phyloP scores from a whole-genome alignment of 306 rosid species.

The Carpinus fangiana region DNA sequence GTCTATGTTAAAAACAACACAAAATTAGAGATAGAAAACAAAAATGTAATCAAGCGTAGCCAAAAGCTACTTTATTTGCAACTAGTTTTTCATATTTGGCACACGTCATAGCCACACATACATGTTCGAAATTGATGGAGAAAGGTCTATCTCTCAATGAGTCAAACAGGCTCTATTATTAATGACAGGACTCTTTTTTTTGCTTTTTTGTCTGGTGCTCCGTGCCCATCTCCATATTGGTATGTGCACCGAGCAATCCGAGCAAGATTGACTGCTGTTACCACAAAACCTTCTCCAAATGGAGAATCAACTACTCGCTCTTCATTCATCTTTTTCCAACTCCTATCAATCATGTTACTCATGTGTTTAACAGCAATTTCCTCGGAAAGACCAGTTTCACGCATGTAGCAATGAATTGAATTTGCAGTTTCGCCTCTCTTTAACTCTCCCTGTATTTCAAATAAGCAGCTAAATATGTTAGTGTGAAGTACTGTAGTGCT shows the following conservation, averaged over 20 bases:
- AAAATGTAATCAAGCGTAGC: no score
- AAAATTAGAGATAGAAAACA: no score
- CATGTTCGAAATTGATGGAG: background rate
- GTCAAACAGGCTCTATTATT: constrained; percentile 46
- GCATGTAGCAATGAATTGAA: constrained; percentile 43
- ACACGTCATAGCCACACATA: no score
- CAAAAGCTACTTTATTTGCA: no score
- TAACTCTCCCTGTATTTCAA: constrained; percentile 42
- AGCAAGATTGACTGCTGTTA: constrained; percentile 41
- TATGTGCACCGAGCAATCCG: constrained; percentile 56
- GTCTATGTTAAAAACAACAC: no score
- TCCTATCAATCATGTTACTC: constrained; percentile 26
- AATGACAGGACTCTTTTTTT: constrained; percentile 32
- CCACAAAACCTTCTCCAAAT: constrained; percentile 40
- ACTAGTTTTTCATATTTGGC: no score
- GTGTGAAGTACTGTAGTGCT: background rate
- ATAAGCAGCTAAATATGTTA: background rate
- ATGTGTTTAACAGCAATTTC: constrained; percentile 21
- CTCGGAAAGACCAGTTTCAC: constrained; percentile 31
- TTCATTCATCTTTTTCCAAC: constrained; percentile 56
- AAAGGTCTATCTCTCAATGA: background rate
- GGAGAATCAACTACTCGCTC: constrained; percentile 24
- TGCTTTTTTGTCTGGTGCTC: constrained; percentile 40
- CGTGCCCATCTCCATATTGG: constrained; percentile 61
- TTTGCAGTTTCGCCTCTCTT: constrained; percentile 55